These are phyloP conservation scores for Phenoliferia sp. DNA, from an alignment of 1,284 basidiomycete genomes.

Conservation along the genomic window DNA sequence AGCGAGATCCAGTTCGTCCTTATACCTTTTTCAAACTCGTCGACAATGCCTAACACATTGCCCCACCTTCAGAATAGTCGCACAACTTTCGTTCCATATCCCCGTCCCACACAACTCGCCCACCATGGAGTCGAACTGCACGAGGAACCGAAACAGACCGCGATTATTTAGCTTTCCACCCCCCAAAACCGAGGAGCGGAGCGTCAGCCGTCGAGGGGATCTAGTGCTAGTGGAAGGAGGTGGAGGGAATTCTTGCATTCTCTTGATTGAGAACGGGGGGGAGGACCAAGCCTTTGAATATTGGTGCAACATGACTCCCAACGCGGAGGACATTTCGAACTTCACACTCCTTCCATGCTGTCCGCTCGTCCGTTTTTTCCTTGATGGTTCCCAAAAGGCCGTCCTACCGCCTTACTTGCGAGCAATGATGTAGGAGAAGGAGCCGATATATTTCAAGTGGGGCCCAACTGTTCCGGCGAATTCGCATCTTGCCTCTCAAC, in stretches of 20 bases:
- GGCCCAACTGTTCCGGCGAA: too few species aligned
- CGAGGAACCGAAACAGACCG: background rate
- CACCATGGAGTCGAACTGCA: background rate
- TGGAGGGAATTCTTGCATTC: background rate
- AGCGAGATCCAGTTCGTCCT: background rate
- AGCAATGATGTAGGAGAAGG: too few species aligned
- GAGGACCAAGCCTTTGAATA: too few species aligned
- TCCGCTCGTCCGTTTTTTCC: too few species aligned
- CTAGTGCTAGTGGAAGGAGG: background rate
- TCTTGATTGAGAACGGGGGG: background rate
- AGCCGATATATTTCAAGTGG: too few species aligned
- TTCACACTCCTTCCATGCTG: too few species aligned
- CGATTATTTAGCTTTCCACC: background rate
- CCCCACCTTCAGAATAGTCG: background rate
- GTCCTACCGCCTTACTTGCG: too few species aligned
- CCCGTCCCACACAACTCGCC: background rate
- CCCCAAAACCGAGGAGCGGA: background rate
- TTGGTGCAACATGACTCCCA: too few species aligned
- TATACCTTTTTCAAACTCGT: background rate
- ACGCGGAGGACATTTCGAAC: too few species aligned
- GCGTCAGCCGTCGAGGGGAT: background rate
- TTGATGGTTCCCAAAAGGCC: too few species aligned
- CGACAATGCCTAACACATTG: background rate
- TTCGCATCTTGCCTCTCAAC: too few species aligned
- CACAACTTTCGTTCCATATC: background rate